Evolutionary conservation across 345 rosid genomes (phyloP).

Genomic region (Citrus australasica): DNA sequence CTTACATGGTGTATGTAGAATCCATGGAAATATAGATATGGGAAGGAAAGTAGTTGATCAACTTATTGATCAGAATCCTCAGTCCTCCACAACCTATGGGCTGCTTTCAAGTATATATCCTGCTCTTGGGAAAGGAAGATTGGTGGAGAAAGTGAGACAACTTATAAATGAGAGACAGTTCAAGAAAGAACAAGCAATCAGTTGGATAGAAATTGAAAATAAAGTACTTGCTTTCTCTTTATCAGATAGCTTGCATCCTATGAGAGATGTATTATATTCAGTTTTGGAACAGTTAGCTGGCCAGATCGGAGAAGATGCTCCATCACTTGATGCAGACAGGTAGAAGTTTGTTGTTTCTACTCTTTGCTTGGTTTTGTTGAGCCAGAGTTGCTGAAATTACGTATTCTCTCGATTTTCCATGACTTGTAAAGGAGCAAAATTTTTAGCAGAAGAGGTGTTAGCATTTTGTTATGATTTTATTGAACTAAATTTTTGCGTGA

Average conservation of each 20-base stretch:
- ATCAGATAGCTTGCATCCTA: constrained; percentile 48
- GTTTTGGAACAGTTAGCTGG: constrained; percentile 42
- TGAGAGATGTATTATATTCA: constrained; percentile 39
- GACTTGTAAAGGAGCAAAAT: constrained; percentile 11
- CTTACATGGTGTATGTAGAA: constrained; percentile 51
- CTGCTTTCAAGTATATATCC: constrained; percentile 52
- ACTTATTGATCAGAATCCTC: constrained; percentile 46
- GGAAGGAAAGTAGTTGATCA: constrained; percentile 58
- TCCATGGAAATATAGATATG: constrained; percentile 47
- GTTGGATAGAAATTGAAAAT: constrained; percentile 59
- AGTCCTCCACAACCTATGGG: constrained; percentile 53
- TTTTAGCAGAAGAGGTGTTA: background rate
- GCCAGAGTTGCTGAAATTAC: background rate
- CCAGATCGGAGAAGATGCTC: constrained; percentile 43
- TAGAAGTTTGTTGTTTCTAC: constrained; percentile 14
- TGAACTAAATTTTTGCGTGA: constrained; percentile 12
- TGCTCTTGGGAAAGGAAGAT: constrained; percentile 53
- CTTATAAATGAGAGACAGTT: constrained; percentile 43
- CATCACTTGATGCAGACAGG: constrained; percentile 22
- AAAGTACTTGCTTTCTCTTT: constrained; percentile 45
- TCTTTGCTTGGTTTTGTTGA: constrained; percentile 3
- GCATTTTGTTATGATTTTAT: background rate
- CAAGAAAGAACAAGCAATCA: constrained; percentile 50
- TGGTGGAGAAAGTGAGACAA: constrained; percentile 52
- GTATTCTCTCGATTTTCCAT: background rate